These are phyloP conservation scores for Ceratobasidium sp. DNA, from an alignment of 1,284 basidiomycete genomes.

Conservation along the genomic window DNA sequence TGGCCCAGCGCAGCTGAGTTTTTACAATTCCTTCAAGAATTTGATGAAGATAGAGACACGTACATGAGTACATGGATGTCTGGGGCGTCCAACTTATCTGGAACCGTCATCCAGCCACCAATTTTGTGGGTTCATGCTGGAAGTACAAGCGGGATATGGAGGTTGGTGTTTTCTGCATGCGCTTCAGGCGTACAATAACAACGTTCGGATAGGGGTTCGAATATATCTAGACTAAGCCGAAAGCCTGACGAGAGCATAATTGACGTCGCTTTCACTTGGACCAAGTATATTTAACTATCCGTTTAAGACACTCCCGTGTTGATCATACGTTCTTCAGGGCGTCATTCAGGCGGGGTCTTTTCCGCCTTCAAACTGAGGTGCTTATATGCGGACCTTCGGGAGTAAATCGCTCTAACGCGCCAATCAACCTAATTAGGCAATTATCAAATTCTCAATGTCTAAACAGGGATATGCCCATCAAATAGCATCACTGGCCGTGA, in stretches of 20 bases:
- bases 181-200: neutral
- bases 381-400: too few species aligned
- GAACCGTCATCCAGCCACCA: neutral
- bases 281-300: too few species aligned
- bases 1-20: constrained; percentile 1
- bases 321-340: neutral
- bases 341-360: constrained; percentile 7
- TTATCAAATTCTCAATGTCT: neutral
- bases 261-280: too few species aligned
- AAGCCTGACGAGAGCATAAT: too few species aligned
- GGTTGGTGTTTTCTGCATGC: neutral
- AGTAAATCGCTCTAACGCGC: too few species aligned
- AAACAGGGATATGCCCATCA: neutral
- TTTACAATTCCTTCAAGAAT: neutral
- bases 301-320: neutral
- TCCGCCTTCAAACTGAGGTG: constrained; percentile 10
- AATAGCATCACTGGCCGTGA: too few species aligned
- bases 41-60: neutral
- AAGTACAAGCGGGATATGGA: neutral
- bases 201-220: too few species aligned
- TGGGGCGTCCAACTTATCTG: constrained; percentile 1
- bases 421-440: neutral
- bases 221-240: too few species aligned
- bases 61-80: neutral
- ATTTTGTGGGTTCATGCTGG: neutral